Percentiles rank a stretch among this genome's conserved stretches.
Conservation (phyloP, 139 green algal genomes). For the Asterochloris sp. region DNA sequence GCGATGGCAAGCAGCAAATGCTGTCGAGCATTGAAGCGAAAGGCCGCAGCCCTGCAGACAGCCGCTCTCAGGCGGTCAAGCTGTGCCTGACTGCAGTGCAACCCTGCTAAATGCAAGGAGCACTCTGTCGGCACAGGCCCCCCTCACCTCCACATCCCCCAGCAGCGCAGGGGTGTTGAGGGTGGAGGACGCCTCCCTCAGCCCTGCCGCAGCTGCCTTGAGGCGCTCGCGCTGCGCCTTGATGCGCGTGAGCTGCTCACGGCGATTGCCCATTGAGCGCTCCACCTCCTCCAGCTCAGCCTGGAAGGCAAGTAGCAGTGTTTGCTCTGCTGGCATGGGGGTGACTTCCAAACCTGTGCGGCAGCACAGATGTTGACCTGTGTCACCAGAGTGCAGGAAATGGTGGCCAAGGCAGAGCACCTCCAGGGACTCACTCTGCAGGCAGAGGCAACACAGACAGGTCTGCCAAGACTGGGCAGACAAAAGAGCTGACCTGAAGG, state of each 20-base stretch:
- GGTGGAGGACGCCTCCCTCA: neutral
- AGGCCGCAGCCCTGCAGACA: neutral
- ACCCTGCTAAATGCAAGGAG: neutral
- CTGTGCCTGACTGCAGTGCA: neutral
- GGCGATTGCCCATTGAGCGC: neutral
- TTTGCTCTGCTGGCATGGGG: neutral
- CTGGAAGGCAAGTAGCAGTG: neutral
- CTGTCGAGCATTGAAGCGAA: too few species aligned
- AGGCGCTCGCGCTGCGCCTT: neutral
- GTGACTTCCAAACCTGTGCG: neutral
- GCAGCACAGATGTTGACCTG: neutral
- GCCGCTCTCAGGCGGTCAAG: neutral
- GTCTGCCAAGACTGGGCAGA: neutral
- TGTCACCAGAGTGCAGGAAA: neutral
- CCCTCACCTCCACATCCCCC: slow-evolving; percentile 4
- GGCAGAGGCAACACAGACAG: neutral
- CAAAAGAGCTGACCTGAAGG: neutral
- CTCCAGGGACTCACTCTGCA: neutral
- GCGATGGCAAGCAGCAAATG: too few species aligned
- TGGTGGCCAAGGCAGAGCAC: neutral
- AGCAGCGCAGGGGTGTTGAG: neutral
- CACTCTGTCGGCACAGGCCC: neutral
- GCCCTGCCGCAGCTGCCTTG: neutral
- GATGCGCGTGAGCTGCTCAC: neutral
- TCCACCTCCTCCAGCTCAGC: slow-evolving; percentile 5